Evolutionary conservation across 257 asterid genomes (phyloP).

Genomic region (Plectranthus barbatus): DNA sequence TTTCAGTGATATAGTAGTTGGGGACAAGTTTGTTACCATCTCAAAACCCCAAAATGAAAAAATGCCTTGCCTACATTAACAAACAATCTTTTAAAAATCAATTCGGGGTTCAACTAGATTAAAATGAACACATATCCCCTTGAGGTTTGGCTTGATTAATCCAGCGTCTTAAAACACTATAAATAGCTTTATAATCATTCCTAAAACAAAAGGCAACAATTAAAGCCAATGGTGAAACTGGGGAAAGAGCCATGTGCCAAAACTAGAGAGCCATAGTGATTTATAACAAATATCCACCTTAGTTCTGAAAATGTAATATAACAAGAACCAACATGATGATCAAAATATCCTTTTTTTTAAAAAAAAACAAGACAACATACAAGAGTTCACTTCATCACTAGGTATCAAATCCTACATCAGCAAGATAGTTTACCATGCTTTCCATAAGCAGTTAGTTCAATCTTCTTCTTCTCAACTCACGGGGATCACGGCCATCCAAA

Average conservation of each 20-base stretch:
- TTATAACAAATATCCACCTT: background rate
- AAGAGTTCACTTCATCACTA: slow-evolving; percentile 12
- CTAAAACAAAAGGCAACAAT: background rate
- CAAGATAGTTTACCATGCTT: slow-evolving; percentile 6
- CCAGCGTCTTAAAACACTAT: no score
- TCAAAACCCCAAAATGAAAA: no score
- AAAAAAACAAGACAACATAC: slow-evolving; percentile 8
- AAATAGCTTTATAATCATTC: no score
- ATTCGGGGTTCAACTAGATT: no score
- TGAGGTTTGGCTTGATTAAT: no score
- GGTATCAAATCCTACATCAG: slow-evolving; percentile 14
- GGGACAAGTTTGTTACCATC: no score
- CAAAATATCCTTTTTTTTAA: background rate
- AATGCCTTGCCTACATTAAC: no score
- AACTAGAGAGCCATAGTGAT: background rate
- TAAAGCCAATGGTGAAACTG: background rate
- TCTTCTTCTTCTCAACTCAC: slow-evolving; percentile 48
- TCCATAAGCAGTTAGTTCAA: slow-evolving; percentile 27
- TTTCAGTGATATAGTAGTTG: no score
- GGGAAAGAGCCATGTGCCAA: background rate
- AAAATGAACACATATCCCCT: no score
- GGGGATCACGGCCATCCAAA: slow-evolving; percentile 25
- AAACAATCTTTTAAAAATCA: no score
- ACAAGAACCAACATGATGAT: slow-evolving; percentile 12
- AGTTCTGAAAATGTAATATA: slow-evolving; percentile 5